Percentiles rank a stretch among this genome's conserved stretches.
Conservation (phyloP, 192 early-diverging fungal genomes). For the Coemansia furcata region DNA sequence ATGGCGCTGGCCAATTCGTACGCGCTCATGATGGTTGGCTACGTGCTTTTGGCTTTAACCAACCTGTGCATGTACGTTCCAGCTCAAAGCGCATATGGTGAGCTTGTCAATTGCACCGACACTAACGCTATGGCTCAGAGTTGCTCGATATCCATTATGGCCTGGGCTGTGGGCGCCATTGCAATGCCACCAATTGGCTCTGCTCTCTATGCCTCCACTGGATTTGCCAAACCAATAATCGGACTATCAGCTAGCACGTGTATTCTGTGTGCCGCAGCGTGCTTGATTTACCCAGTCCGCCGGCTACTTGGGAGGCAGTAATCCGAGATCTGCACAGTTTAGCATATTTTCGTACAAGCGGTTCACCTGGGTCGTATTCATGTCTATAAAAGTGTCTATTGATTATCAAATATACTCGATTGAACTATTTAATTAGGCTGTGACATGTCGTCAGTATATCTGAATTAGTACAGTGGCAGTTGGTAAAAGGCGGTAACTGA, state of each 20-base stretch:
- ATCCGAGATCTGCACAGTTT: background rate
- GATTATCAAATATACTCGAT: background rate
- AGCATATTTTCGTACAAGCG: background rate
- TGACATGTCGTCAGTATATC: background rate
- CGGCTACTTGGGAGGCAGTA: background rate
- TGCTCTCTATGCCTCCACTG: conserved; percentile 17
- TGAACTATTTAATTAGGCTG: background rate
- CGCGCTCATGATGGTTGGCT: conserved; percentile 29
- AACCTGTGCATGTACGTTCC: conserved; percentile 32
- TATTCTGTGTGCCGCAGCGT: conserved; percentile 11
- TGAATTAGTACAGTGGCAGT: background rate
- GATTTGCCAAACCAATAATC: conserved; percentile 21
- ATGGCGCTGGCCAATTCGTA: conserved; percentile 26
- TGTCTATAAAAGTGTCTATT: background rate
- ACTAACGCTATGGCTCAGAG: conserved; percentile 25
- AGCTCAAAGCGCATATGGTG: conserved; percentile 31
- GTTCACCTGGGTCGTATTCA: background rate
- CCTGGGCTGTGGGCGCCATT: conserved; percentile 26
- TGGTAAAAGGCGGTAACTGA: background rate
- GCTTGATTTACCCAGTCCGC: conserved; percentile 3
- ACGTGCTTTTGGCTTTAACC: conserved; percentile 18
- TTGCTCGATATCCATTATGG: conserved; percentile 16
- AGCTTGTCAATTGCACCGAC: conserved; percentile 26
- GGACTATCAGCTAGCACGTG: conserved; percentile 4
- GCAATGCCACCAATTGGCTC: conserved; percentile 27